Conservation (phyloP, 495 filamentous ascomycete species). For the Glonium stellatum region DNA sequence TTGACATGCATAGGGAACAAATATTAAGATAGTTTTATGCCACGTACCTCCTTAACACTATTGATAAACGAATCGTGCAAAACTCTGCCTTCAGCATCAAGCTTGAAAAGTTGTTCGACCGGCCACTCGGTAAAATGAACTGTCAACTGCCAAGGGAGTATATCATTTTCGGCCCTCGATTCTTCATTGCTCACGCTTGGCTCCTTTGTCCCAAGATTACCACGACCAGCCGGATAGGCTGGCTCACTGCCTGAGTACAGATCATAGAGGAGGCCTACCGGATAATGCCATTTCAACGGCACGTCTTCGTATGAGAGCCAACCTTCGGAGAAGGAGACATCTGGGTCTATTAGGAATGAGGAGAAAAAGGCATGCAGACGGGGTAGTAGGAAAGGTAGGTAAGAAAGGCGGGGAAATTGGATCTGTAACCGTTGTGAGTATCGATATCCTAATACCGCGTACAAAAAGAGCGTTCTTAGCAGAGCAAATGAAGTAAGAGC, state of each 20-base stretch:
- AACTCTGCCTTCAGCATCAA: slow-evolving; percentile 54
- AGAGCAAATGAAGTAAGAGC: neutral
- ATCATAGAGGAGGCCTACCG: slow-evolving; percentile 82
- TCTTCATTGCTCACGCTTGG: slow-evolving; percentile 6
- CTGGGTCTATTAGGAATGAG: slow-evolving; percentile 60
- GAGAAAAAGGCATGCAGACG: slow-evolving; percentile 71
- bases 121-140: slow-evolving; percentile 72
- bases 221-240: slow-evolving; percentile 34
- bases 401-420: slow-evolving; percentile 60
- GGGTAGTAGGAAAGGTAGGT: slow-evolving; percentile 70
- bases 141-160: slow-evolving; percentile 67
- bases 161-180: slow-evolving; percentile 4
- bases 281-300: slow-evolving; percentile 82
- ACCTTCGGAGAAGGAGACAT: slow-evolving; percentile 50
- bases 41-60: slow-evolving; percentile 70
- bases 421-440: slow-evolving; percentile 32
- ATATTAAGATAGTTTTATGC: slow-evolving; percentile 7
- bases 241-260: slow-evolving; percentile 67
- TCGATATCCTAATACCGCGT: too few species aligned
- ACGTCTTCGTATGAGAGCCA: slow-evolving; percentile 71
- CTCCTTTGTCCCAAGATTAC: slow-evolving; percentile 12
- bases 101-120: slow-evolving; percentile 54
- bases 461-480: neutral
- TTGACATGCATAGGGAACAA: too few species aligned
- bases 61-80: slow-evolving; percentile 86